Percentiles rank a stretch among this genome's conserved stretches.
Evolutionary conservation across 805 yeast genomes (phyloP).

Genomic region (Candida parachauliodes): DNA sequence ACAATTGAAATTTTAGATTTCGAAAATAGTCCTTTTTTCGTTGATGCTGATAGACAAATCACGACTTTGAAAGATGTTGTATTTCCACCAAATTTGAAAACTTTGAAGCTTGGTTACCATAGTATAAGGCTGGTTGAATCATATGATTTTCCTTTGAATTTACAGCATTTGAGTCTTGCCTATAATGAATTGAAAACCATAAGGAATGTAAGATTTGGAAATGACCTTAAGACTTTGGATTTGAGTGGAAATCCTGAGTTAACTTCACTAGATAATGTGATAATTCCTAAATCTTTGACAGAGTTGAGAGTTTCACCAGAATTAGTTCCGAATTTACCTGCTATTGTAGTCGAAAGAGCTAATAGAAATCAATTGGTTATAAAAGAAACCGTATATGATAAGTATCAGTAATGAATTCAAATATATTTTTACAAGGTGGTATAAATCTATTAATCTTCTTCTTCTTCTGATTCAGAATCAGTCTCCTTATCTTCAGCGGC

Average conservation of each 20-base stretch:
- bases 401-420: background rate
- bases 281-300: conserved; percentile 35
- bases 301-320: conserved; percentile 35
- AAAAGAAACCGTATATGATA: conserved; percentile 9
- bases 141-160: conserved; percentile 34
- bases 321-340: conserved; percentile 32
- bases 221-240: conserved; percentile 30
- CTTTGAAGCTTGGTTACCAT: conserved; percentile 37
- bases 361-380: conserved; percentile 30
- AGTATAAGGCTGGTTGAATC: conserved; percentile 35
- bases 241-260: conserved; percentile 42
- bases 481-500: conserved; percentile 85
- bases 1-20: conserved; percentile 37
- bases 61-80: conserved; percentile 40
- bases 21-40: conserved; percentile 39
- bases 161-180: conserved; percentile 30
- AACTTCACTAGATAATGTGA: conserved; percentile 32
- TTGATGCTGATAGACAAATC: conserved; percentile 40
- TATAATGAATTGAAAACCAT: conserved; percentile 38
- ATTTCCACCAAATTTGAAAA: conserved; percentile 33
- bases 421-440: background rate
- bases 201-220: conserved; percentile 35
- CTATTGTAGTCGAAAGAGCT: conserved; percentile 36
- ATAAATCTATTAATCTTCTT: conserved; percentile 3
- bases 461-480: conserved; percentile 73